Evolutionary conservation across 768 basidiomycete genomes (phyloP), one percentile per base, ranked within the genome.

Genomic region (Mycena metata): DNA sequence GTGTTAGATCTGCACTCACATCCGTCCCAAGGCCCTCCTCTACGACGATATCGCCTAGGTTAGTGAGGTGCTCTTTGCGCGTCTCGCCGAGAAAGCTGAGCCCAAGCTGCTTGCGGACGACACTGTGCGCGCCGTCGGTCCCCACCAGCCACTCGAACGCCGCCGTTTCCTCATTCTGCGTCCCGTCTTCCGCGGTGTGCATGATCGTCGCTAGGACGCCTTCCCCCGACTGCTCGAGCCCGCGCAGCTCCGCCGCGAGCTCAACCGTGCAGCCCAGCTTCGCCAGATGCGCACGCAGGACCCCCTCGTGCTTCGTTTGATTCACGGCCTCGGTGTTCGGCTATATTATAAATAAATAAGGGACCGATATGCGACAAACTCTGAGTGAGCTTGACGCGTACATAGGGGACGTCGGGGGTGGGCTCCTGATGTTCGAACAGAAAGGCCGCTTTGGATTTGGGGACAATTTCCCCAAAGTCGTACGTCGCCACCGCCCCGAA

Each of bases 41-140:
- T 0, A 83, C 54, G 36, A 78, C 66, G 39, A 86, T 76, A 64
- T 88, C 83, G 1, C 79, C 85, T 9, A 79, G 74, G 0, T 83
- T 62, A 5, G 76, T 43, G 2, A 59, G 35, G 17, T 80, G 68
- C 7, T 72, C 74, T 1, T 77, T 71, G 13, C 65, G 72, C 0
- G 81, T 83, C 63, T 85, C 78, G 0, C 85, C 85, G 1, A 81
- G 64, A 65, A 87, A 87, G 0, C 74, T 70, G 7, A 87, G 67
- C 0, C 83, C 84, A 5, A 85, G 77, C 42, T 74, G 71, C 59
- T 82, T 83, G 39, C 86, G 76, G 6, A 79, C 78, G 8, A 77
- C 46, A 12, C 83, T 83, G 36, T 35, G 74, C 0, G 82, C 84
- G 13, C 83, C 83, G 61, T 85, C 86, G 0, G 80, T 75, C 2